Evolutionary conservation across 2,329 filamentous ascomycete genomes (phyloP).

Genomic region (Rosellinia necatrix): DNA sequence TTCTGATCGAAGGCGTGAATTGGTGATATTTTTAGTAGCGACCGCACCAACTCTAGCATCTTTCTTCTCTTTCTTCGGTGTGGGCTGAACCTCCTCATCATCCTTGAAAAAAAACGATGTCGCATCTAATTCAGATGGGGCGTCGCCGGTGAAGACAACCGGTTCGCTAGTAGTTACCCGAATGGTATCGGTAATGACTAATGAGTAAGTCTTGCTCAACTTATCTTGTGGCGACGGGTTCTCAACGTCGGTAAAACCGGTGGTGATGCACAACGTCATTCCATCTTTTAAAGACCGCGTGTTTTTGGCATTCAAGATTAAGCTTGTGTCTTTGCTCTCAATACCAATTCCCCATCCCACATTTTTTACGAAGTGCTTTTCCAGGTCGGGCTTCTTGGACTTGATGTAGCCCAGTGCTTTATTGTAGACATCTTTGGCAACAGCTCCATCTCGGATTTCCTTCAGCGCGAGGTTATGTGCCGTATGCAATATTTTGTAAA

Average conservation of each 20-base stretch:
- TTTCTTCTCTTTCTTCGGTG: conserved; percentile 90
- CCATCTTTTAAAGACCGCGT: conserved; percentile 83
- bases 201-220: conserved; percentile 84
- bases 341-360: conserved; percentile 92
- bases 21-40: conserved; percentile 93
- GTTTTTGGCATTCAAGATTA: conserved; percentile 88
- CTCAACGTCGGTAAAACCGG: conserved; percentile 86
- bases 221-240: conserved; percentile 89
- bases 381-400: conserved; percentile 90
- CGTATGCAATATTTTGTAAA: conserved; percentile 85
- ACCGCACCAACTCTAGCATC: conserved; percentile 83
- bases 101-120: conserved; percentile 99
- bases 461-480: conserved; percentile 91
- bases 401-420: conserved; percentile 83
- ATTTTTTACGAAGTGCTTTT: conserved; percentile 92
- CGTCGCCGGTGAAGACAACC: conserved; percentile 91
- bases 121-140: conserved; percentile 86
- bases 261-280: conserved; percentile 92
- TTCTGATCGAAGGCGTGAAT: conserved; percentile 88
- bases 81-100: conserved; percentile 82
- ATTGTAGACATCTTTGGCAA: conserved; percentile 87
- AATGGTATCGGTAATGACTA: conserved; percentile 91
- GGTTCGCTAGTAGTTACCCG: conserved; percentile 80
- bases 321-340: conserved; percentile 82
- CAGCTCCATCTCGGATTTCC: conserved; percentile 83